Base-by-base conservation (phyloP, 2,329 filamentous ascomycete species). In the Fusarium staphyleae region DNA sequence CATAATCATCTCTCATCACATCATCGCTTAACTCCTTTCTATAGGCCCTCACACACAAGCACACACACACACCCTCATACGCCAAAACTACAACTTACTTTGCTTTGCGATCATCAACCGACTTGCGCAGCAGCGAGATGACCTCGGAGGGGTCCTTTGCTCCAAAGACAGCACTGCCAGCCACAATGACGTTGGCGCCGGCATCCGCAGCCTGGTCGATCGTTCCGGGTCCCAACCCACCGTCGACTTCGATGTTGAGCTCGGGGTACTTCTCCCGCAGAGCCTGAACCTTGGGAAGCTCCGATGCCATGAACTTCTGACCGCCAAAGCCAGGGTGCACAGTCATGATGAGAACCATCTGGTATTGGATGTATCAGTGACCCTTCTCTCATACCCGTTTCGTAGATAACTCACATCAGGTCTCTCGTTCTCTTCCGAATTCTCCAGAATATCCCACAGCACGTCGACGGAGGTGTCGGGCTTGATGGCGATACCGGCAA, bases 271-370 rank as follows among this genome's bases (percentile, higher is more conserved):
- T 86, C 70, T 87, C 78, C 55, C 95, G 86, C 65, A 99, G 81
- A 32, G 88, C 91, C 63, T 88, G 77, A 18, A 99, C 95, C 78
- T 99, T 99, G 70, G 93, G 92, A 64, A 99, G 85, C 78, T 96
- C 91, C 6, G 90, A 91, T 11, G 91, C 87, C 92, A 98, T 98
- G 81, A 99, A 99, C 71, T 96, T 97, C 73, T 99, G 95, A 6
- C 95, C 95, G 59, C 95, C 95, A 71, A 99, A 99, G 37, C 95
- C 95, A 36, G 95, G 95, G 76, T 99, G 86, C 35, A 99, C 95
- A 1, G 95, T 99, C 95, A 99, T 99, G 55, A 99, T 85, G 14
- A 99, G 86, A 30, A 96, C 92, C 95, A 99, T 99, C 93, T 97
- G 59, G 30, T 9, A 43, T 9, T 14, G 3, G 29, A 35, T 8